These are phyloP conservation scores for Nannizzia gypsea DNA, from an alignment of 2,329 filamentous ascomycete genomes.

Conservation along the genomic window DNA sequence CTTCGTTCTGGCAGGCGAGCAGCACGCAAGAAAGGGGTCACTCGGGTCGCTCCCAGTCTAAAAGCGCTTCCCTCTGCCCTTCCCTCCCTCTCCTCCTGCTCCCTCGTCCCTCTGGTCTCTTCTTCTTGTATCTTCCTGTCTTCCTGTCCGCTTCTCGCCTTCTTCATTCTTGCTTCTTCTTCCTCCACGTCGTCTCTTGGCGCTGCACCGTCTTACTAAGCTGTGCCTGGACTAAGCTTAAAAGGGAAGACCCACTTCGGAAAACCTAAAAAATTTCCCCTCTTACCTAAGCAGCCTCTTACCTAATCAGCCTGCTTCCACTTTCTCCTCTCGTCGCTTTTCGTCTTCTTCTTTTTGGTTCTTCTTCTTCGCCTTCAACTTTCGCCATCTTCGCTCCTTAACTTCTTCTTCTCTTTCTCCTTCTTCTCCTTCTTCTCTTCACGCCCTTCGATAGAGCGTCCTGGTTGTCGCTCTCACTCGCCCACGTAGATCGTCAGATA, in stretches of 20 bases:
- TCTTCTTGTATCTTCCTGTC: background rate
- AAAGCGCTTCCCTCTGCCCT: background rate
- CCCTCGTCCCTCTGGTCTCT: background rate
- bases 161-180: background rate
- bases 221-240: background rate
- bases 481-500: slow-evolving; percentile 5
- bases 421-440: slow-evolving; percentile 10
- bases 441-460: slow-evolving; percentile 18
- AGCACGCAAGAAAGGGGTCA: background rate
- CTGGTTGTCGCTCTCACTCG: slow-evolving; percentile 31
- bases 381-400: background rate
- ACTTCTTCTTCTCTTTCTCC: slow-evolving; percentile 9
- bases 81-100: background rate
- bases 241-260: background rate
- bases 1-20: background rate
- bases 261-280: background rate
- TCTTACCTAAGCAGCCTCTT: background rate
- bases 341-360: slow-evolving; percentile 19
- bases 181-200: background rate
- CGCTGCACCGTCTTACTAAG: background rate
- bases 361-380: slow-evolving; percentile 6
- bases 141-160: background rate
- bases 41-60: background rate
- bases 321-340: slow-evolving; percentile 16
- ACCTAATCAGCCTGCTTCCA: background rate